A percentile compares a stretch with the other conserved stretches of the same genome.
These are phyloP conservation scores for Naegleria fowleri DNA, from an alignment of 208 protist species.

Conservation along the genomic window DNA sequence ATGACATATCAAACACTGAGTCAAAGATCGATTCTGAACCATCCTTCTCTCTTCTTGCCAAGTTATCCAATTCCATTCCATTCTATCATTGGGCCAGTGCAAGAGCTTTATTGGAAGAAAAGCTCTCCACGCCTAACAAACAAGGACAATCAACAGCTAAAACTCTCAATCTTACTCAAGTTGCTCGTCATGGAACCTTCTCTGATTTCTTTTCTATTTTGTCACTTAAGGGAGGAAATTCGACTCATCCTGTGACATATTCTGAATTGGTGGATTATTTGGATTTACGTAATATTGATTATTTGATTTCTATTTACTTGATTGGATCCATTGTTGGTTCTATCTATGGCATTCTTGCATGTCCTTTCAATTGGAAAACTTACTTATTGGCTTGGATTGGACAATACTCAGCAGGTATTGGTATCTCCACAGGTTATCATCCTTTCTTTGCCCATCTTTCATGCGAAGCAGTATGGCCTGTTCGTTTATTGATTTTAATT, in stretches of 20 bases:
- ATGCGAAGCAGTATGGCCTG: conserved; percentile 55
- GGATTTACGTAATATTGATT: not conserved
- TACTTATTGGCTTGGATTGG: conserved; percentile 56
- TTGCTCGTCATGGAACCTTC: no score
- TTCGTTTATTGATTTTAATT: conserved; percentile 67
- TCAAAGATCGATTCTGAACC: not conserved
- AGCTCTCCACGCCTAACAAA: no score
- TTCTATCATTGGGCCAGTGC: no score
- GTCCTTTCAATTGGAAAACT: conserved; percentile 60
- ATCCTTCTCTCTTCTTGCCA: no score
- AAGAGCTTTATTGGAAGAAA: no score
- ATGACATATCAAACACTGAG: not conserved
- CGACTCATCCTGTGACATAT: not conserved
- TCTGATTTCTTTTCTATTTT: no score
- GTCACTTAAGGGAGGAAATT: no score
- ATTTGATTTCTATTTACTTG: not conserved
- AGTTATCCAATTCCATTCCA: no score
- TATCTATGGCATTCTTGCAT: not conserved
- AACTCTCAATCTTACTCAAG: no score
- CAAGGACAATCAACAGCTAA: no score
- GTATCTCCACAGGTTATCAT: conserved; percentile 79
- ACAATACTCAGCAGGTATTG: conserved; percentile 71
- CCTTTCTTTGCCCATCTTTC: conserved; percentile 75
- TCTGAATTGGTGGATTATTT: not conserved
- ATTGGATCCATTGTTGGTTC: not conserved